Conservation (phyloP, 139 green algal genomes). For the Chlamydomonas sp. region DNA sequence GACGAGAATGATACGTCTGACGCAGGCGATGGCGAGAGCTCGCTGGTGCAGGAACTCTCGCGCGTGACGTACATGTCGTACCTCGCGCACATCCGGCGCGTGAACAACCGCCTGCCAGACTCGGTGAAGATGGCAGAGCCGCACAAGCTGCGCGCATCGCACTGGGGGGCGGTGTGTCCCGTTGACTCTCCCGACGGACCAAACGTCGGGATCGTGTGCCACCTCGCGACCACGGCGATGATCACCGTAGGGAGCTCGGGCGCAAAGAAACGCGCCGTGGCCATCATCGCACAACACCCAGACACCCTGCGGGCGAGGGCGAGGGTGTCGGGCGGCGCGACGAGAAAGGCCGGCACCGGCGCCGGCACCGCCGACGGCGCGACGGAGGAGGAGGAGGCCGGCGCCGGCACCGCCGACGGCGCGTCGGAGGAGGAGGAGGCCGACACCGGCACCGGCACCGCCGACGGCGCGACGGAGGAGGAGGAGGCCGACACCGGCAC, state of each 20-base stretch:
- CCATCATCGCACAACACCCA: too few species aligned
- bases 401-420: not conserved
- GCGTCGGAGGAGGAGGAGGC: not conserved
- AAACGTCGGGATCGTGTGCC: conserved; percentile 60
- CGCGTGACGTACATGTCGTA: conserved; percentile 49
- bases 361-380: not conserved
- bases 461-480: too few species aligned
- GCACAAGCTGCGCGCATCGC: conserved; percentile 44
- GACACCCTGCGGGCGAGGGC: not conserved
- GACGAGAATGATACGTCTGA: not conserved
- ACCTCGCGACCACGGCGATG: conserved; percentile 78
- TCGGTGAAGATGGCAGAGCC: conserved; percentile 33
- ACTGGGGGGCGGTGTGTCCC: conserved; percentile 65
- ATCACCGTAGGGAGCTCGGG: too few species aligned
- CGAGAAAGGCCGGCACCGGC: not conserved
- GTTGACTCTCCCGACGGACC: conserved; percentile 75
- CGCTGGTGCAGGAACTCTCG: conserved; percentile 41
- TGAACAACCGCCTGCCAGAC: conserved; percentile 49
- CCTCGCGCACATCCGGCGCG: conserved; percentile 47
- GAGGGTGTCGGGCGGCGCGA: not conserved
- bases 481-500: too few species aligned
- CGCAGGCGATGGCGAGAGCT: too few species aligned
- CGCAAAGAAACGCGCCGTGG: too few species aligned
- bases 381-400: not conserved
- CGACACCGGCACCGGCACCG: too few species aligned